Evolutionary conservation across 306 rosid species (phyloP).

Genomic region (Pyrus betulifolia): DNA sequence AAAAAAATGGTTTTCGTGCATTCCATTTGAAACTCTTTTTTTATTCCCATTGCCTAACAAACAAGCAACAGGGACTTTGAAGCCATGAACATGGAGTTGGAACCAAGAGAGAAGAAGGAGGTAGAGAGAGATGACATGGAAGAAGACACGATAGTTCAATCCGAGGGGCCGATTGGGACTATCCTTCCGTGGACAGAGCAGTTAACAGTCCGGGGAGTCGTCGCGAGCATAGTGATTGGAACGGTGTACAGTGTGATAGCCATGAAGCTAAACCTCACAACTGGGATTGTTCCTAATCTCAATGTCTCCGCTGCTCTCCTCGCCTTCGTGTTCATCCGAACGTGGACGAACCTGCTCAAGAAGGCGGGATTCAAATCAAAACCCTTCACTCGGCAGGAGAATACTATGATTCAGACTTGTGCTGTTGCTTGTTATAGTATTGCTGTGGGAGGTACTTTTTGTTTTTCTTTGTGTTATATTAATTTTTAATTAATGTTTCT

Average conservation of each 20-base stretch:
- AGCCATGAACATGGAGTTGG: slow-evolving; percentile 20
- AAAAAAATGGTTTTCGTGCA: background rate
- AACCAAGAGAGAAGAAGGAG: slow-evolving; percentile 22
- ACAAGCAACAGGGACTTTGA: background rate
- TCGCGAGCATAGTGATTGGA: slow-evolving; percentile 71
- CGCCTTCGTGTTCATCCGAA: slow-evolving; percentile 54
- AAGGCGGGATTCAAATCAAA: slow-evolving; percentile 55
- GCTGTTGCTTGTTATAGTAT: slow-evolving; percentile 88
- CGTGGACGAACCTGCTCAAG: slow-evolving; percentile 59
- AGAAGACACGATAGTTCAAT: background rate
- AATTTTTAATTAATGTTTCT: background rate
- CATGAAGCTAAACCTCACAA: slow-evolving; percentile 89
- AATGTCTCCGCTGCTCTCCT: slow-evolving; percentile 90
- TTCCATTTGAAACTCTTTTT: background rate
- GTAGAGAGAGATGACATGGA: slow-evolving; percentile 20
- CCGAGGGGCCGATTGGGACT: slow-evolving; percentile 6
- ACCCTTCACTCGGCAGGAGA: slow-evolving; percentile 89
- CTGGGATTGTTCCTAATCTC: slow-evolving; percentile 75
- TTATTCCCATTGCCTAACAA: background rate
- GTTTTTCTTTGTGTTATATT: background rate
- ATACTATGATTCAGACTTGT: slow-evolving; percentile 87
- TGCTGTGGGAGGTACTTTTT: slow-evolving; percentile 61
- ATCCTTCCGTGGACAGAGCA: slow-evolving; percentile 54
- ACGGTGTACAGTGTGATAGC: slow-evolving; percentile 57
- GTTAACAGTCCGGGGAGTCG: slow-evolving; percentile 66